A percentile compares a stretch with the other conserved stretches of the same genome.
These are phyloP conservation scores for Guyanaporus albipodus DNA, from an alignment of 768 basidiomycete species.

Conservation along the genomic window DNA sequence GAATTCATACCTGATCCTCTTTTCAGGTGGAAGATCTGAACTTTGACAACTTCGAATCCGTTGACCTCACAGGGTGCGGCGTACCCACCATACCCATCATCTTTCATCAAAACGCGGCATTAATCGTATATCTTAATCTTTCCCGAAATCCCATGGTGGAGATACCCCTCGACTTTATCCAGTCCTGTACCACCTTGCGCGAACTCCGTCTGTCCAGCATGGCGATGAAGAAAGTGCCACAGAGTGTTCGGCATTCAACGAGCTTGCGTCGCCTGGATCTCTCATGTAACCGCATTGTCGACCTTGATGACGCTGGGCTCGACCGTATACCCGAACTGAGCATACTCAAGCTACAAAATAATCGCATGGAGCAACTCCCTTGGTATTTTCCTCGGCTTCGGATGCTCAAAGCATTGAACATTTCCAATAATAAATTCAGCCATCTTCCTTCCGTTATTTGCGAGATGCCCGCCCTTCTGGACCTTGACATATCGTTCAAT, in stretches of 20 bases:
- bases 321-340: conserved; percentile 70
- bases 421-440: conserved; percentile 94
- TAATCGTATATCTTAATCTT: conserved; percentile 80
- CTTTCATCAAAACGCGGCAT: conserved; percentile 79
- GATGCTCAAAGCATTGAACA: conserved; percentile 73
- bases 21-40: conserved; percentile 68
- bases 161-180: conserved; percentile 94
- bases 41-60: conserved; percentile 66
- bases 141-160: conserved; percentile 96
- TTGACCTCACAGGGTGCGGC: conserved; percentile 79
- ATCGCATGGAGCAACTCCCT: conserved; percentile 83
- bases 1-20: background rate
- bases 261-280: conserved; percentile 81
- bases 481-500: conserved; percentile 96
- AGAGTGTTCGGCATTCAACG: conserved; percentile 68
- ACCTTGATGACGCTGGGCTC: conserved; percentile 82
- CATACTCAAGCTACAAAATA: conserved; percentile 80
- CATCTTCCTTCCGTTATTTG: conserved; percentile 70
- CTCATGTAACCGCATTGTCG: conserved; percentile 86
- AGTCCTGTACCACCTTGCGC: conserved; percentile 76
- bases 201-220: conserved; percentile 87
- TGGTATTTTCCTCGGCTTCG: conserved; percentile 78
- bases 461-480: conserved; percentile 65
- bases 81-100: conserved; percentile 86
- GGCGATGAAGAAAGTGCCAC: conserved; percentile 92